Conservation (phyloP, 495 filamentous ascomycete genomes). For the Penicillium lagena region DNA sequence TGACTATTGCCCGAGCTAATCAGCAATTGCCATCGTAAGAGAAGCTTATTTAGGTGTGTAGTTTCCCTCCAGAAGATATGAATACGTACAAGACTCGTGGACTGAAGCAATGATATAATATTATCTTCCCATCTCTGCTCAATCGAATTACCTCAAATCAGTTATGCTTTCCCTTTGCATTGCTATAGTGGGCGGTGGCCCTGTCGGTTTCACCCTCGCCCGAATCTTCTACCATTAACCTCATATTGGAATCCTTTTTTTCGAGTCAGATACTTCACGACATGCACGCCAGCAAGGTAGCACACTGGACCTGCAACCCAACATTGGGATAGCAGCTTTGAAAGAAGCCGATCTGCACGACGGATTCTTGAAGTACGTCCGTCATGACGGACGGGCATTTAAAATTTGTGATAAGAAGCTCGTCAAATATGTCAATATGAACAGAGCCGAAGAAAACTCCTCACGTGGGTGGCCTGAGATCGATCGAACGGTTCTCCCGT, state of each 20-base stretch:
- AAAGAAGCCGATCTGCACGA: constrained; percentile 43
- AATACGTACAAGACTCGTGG: too few species aligned
- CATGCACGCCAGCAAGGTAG: constrained; percentile 38
- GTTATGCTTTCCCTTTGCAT: constrained; percentile 11
- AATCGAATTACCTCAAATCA: too few species aligned
- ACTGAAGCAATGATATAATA: too few species aligned
- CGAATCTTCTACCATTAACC: constrained; percentile 40
- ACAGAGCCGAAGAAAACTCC: constrained; percentile 1
- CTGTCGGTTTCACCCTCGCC: constrained; percentile 47
- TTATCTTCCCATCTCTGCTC: too few species aligned
- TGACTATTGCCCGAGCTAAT: too few species aligned
- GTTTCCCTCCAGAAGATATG: too few species aligned
- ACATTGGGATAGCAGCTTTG: constrained; percentile 44
- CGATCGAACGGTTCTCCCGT: constrained; percentile 17
- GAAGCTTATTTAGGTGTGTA: too few species aligned
- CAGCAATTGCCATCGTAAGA: too few species aligned
- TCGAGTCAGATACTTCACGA: constrained; percentile 38
- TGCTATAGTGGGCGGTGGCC: constrained; percentile 42
- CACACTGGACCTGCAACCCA: constrained; percentile 48
- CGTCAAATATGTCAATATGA: constrained; percentile 10
- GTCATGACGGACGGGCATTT: constrained; percentile 37
- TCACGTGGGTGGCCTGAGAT: constrained; percentile 22
- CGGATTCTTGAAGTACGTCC: constrained; percentile 36
- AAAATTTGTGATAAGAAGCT: constrained; percentile 12
- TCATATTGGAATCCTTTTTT: constrained; percentile 30